Percentiles rank a stretch among this genome's conserved stretches.
Conservation (phyloP, 306 rosid species). For the Prinsepia uniflora region DNA sequence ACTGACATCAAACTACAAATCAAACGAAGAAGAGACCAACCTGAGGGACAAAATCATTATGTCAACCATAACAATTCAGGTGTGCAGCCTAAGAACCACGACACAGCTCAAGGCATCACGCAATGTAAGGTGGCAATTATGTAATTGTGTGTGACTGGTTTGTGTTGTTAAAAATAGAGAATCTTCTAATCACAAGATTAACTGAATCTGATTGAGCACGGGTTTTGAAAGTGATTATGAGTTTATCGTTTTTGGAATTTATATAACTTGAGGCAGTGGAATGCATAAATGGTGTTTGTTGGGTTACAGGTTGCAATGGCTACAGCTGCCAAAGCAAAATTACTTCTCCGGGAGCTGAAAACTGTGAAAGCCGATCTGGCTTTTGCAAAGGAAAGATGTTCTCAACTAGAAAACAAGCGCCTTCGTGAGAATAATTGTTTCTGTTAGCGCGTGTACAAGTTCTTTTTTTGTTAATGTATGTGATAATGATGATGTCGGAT, state of each 20-base stretch:
- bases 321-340: slow-evolving; percentile 95
- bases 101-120: slow-evolving; percentile 97
- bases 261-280: slow-evolving; percentile 14
- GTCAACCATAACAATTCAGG: slow-evolving; percentile 29
- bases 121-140: slow-evolving; percentile 98
- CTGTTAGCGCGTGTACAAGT: too few relatives aligned
- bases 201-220: neutral
- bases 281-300: slow-evolving; percentile 29
- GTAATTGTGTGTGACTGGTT: slow-evolving; percentile 46
- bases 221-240: neutral
- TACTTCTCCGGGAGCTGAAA: slow-evolving; percentile 91
- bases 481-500: slow-evolving; percentile 38
- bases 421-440: slow-evolving; percentile 48
- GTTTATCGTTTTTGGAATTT: neutral
- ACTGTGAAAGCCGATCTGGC: slow-evolving; percentile 85
- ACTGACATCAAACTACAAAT: slow-evolving; percentile 79
- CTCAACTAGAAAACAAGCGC: slow-evolving; percentile 86
- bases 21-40: slow-evolving; percentile 45
- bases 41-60: slow-evolving; percentile 31
- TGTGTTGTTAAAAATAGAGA: neutral
- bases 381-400: slow-evolving; percentile 81
- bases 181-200: neutral
- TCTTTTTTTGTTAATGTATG: too few relatives aligned
- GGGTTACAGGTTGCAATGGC: slow-evolving; percentile 88
- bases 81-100: slow-evolving; percentile 41